These are phyloP conservation scores for Xanthoparmelia taractica DNA, from an alignment of 495 filamentous ascomycete genomes.

Conservation along the genomic window DNA sequence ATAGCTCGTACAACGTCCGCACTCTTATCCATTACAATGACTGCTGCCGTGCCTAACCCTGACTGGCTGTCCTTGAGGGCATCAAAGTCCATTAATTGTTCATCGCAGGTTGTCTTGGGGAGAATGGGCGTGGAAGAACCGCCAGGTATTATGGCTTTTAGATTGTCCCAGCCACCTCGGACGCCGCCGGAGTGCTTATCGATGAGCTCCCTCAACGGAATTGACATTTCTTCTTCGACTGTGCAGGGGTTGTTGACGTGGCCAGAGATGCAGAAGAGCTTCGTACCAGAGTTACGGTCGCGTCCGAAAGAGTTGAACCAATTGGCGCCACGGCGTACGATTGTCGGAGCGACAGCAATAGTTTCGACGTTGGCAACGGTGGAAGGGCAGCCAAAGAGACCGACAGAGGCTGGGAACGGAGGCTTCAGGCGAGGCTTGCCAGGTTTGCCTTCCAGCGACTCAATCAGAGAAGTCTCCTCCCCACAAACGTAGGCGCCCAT, in stretches of 20 bases:
- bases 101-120: slow-evolving; percentile 76
- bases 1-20: slow-evolving; percentile 92
- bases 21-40: slow-evolving; percentile 98
- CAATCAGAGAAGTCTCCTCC: slow-evolving; percentile 95
- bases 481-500: slow-evolving; percentile 97
- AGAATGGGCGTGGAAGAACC: slow-evolving; percentile 95
- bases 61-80: slow-evolving; percentile 95
- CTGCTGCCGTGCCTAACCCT: slow-evolving; percentile 93
- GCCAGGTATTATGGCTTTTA: slow-evolving; percentile 89
- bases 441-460: slow-evolving; percentile 95
- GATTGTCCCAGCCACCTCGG: slow-evolving; percentile 94
- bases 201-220: slow-evolving; percentile 86
- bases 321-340: slow-evolving; percentile 79
- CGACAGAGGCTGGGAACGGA: slow-evolving; percentile 93
- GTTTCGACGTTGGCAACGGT: slow-evolving; percentile 99
- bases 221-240: slow-evolving; percentile 98
- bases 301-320: slow-evolving; percentile 94
- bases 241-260: slow-evolving; percentile 98
- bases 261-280: slow-evolving; percentile 96
- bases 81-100: slow-evolving; percentile 98
- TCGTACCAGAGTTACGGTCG: slow-evolving; percentile 91
- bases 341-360: slow-evolving; percentile 88
- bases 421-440: slow-evolving; percentile 98
- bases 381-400: slow-evolving; percentile 94
- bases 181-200: slow-evolving; percentile 97